Evolutionary conservation across 345 rosid species (phyloP), one percentile per base, ranked within the genome.

Genomic region (Salix brachista): DNA sequence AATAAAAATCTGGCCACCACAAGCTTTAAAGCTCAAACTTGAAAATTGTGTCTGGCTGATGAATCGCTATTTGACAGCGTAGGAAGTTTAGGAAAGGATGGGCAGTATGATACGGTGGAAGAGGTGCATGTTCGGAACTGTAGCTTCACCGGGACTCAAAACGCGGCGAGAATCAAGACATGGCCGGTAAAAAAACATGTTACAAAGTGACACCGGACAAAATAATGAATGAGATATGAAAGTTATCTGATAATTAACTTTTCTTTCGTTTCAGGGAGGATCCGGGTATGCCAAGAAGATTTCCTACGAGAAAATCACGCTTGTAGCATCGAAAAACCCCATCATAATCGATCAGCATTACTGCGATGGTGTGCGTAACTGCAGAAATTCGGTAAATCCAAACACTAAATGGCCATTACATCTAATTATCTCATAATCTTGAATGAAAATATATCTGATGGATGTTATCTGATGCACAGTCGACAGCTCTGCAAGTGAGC

Each of bases 81-180:
- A 26, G 86, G 86, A 79, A 83, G 86, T 69, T 80, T 83, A 26
- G 86, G 86, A 79, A 6, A 19, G 5, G 81, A 30, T 17, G 69
- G 85, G 75, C 42, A 28, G 12, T 72, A 69, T 65, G 84, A 70
- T 17, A 69, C 79, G 23, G 87, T 84, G 19, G 87, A 84, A 69
- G 82, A 77, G 34, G 84, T 86, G 8, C 69, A 34, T 8, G 86
- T 85, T 21, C 66, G 26, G 74, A 81, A 85, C 48, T 79, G 86
- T 46, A 79, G 65, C 37, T 50, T 84, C 39, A 69, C 30, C 4
- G 70, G 77, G 48, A 80, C 88, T 6, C 42, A 21, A 26, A 85
- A 83, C 46, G 89, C 86, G 54, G 87, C 71, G 34, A 74, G 86
- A 25, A 85, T 87, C 74, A 83, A 85, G 80, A 83, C 88, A 69